phyloP scores from a whole-genome alignment of 2,329 filamentous ascomycete genomes.

The Arthrobotrys pseudoclavata region DNA sequence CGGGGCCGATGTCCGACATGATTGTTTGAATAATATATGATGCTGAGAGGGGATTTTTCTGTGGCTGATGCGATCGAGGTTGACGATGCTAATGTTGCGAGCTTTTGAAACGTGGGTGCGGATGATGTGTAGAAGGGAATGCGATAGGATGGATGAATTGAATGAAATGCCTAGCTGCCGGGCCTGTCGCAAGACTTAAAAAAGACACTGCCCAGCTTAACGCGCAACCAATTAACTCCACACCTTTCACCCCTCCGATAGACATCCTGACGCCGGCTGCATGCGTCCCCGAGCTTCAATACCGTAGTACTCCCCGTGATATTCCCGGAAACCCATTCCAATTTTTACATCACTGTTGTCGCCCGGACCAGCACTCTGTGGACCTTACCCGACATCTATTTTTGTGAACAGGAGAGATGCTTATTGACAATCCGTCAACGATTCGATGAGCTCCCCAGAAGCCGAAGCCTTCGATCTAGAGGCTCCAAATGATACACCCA shows the following conservation, averaged over 20 bases:
- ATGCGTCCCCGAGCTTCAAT: constrained; percentile 17
- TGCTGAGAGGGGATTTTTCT: background rate
- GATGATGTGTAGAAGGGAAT: constrained; percentile 1
- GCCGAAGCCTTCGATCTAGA: constrained; percentile 59
- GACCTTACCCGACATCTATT: constrained; percentile 15
- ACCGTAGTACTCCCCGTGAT: constrained; percentile 2
- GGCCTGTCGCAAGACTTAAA: constrained; percentile 53
- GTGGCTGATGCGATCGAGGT: constrained; percentile 24
- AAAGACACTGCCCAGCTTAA: constrained; percentile 42
- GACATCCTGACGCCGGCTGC: constrained; percentile 16
- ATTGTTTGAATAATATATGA: constrained; percentile 18
- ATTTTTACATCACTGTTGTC: constrained; percentile 23
- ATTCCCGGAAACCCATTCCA: constrained; percentile 16
- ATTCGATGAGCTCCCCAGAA: constrained; percentile 60
- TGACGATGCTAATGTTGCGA: constrained; percentile 21
- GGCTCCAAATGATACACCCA: constrained; percentile 49
- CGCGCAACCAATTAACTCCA: constrained; percentile 52
- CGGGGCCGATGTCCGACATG: constrained; percentile 64
- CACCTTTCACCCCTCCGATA: constrained; percentile 15
- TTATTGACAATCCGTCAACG: constrained; percentile 49
- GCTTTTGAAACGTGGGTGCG: constrained; percentile 36
- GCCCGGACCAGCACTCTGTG: constrained; percentile 32
- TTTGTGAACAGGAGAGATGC: constrained; percentile 47
- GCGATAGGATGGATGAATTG: constrained; percentile 1
- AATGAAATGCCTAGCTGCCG: background rate